A percentile compares a stretch with the other conserved stretches of the same genome.
These are phyloP conservation scores for Rasamsonia emersonii DNA, from an alignment of 2,329 filamentous ascomycete species.

Conservation along the genomic window DNA sequence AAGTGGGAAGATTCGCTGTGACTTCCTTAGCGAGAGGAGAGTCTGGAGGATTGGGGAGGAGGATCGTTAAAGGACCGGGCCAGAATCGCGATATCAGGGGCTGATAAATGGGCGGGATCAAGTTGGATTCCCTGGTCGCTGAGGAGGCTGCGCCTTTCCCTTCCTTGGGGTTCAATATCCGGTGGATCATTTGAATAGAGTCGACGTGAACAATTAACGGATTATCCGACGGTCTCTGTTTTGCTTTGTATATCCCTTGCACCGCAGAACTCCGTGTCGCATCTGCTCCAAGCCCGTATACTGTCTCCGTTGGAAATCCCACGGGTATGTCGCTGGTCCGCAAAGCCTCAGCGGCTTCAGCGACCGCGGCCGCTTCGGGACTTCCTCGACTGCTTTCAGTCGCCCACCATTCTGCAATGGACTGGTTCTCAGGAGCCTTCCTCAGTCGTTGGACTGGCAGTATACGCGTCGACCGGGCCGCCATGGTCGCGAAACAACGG, in stretches of 20 bases:
- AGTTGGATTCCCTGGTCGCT: constrained; percentile 21
- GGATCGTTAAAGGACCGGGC: constrained; percentile 88
- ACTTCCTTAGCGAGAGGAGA: constrained; percentile 80
- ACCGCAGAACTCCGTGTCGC: constrained; percentile 79
- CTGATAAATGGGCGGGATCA: constrained; percentile 66
- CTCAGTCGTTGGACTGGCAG: constrained; percentile 31
- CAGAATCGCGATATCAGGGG: constrained; percentile 76
- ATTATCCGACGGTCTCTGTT: constrained; percentile 86
- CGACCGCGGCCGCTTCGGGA: constrained; percentile 45
- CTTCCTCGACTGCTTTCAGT: constrained; percentile 28
- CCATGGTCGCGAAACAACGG: too few species aligned
- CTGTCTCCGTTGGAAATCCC: constrained; percentile 94
- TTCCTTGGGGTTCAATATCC: constrained; percentile 43
- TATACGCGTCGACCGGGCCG: constrained; percentile 23
- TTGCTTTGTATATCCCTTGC: constrained; percentile 83
- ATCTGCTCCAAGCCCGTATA: constrained; percentile 94
- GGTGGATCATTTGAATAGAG: constrained; percentile 66
- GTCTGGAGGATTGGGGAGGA: constrained; percentile 65
- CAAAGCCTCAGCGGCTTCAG: constrained; percentile 58
- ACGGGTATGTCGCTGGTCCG: constrained; percentile 64
- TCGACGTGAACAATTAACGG: constrained; percentile 89
- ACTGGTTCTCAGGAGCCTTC: constrained; percentile 19
- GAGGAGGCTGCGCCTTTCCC: constrained; percentile 17
- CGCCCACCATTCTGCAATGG: constrained; percentile 32
- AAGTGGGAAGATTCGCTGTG: constrained; percentile 73